Evolutionary conservation across 163 green algal genomes (phyloP).

Genomic region (Chlorella variabilis): DNA sequence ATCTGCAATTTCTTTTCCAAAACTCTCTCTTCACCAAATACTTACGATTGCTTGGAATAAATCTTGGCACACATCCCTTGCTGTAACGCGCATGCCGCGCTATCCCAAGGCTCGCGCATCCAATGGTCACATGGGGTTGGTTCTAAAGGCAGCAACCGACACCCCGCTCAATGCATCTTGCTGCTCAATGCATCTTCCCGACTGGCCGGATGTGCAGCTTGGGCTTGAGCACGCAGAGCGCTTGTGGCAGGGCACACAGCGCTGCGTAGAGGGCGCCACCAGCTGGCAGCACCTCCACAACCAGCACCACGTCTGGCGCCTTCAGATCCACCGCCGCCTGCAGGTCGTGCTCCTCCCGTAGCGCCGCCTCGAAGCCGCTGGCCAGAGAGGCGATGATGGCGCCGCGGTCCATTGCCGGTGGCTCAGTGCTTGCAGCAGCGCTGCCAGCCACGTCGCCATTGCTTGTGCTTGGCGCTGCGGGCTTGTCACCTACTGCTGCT

Average conservation of each 20-base stretch:
- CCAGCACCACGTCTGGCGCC: conserved; percentile 17
- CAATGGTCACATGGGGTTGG: no score
- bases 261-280: not conserved
- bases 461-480: not conserved
- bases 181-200: not conserved
- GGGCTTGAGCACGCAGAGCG: conserved; percentile 25
- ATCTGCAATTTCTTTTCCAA: no score
- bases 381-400: conserved; percentile 24
- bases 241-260: conserved; percentile 9
- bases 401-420: not conserved
- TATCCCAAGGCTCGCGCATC: no score
- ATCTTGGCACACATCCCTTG: no score
- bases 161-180: no score
- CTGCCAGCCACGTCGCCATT: not conserved
- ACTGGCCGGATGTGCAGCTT: conserved; percentile 26
- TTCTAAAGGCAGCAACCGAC: no score
- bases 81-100: no score
- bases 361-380: conserved; percentile 8
- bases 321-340: conserved; percentile 33
- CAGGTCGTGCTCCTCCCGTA: conserved; percentile 2
- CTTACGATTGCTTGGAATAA: no score
- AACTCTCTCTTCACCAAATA: no score
- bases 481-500: not conserved
- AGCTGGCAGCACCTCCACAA: conserved; percentile 34
- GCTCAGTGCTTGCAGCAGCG: not conserved